Evolutionary conservation across 345 rosid species (phyloP).

Genomic region (Acer campestre): DNA sequence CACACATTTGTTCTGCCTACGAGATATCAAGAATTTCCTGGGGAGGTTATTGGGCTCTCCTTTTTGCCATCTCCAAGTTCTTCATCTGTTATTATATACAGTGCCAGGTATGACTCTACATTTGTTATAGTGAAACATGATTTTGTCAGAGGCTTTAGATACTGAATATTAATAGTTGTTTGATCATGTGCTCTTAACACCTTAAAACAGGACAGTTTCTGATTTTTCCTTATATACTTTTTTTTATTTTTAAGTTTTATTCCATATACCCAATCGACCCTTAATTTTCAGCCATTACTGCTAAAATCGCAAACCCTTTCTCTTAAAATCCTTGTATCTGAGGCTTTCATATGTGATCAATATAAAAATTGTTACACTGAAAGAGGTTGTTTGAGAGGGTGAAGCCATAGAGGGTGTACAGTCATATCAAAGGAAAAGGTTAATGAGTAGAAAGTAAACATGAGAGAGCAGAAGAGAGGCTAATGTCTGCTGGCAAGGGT

Average conservation of each 20-base stretch:
- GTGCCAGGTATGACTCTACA: conserved; percentile 67
- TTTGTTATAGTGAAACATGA: not conserved
- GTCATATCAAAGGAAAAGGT: not conserved
- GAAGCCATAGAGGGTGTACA: not conserved
- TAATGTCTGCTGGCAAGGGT: not conserved
- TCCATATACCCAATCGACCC: not conserved
- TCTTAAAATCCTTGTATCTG: not conserved
- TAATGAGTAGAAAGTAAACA: not conserved
- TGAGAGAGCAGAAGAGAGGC: not conserved
- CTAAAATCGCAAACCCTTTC: not conserved
- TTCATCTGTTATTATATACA: conserved; percentile 63
- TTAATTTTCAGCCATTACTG: not conserved
- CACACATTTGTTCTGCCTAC: conserved; percentile 62
- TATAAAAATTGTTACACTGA: not conserved
- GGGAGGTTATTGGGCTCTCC: conserved; percentile 90
- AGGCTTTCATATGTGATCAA: not conserved
- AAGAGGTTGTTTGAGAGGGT: not conserved
- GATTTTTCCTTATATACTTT: too few species aligned
- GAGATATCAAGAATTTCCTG: conserved; percentile 94
- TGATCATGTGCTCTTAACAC: not conserved
- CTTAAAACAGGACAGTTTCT: not conserved
- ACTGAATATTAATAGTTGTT: not conserved
- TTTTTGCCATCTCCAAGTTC: conserved; percentile 64
- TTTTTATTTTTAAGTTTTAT: too few species aligned
- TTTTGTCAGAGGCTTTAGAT: not conserved